Evolutionary conservation across 345 rosid species (phyloP).

Genomic region (Noccaea bulbosa): DNA sequence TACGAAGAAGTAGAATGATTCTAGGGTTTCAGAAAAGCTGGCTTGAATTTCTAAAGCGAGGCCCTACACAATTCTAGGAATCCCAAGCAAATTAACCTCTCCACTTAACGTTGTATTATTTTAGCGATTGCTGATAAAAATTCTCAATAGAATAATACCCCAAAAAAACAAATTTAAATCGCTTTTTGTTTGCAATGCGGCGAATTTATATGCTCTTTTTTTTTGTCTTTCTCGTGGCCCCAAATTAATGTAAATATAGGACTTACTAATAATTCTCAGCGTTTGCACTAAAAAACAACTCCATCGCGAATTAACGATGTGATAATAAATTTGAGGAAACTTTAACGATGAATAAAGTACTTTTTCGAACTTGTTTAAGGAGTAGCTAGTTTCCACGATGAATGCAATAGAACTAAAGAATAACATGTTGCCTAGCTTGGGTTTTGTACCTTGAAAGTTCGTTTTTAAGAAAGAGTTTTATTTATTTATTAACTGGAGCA

Average conservation of each 20-base stretch:
- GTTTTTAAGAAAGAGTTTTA: neutral
- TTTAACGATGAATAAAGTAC: too few relatives aligned
- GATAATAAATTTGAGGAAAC: too few relatives aligned
- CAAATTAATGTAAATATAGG: neutral
- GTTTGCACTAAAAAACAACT: neutral
- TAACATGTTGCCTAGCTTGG: neutral
- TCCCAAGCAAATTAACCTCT: slow-evolving; percentile 60
- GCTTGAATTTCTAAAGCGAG: slow-evolving; percentile 53
- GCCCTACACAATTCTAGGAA: slow-evolving; percentile 55
- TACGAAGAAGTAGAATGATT: slow-evolving; percentile 37
- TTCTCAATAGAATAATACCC: neutral
- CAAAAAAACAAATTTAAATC: neutral
- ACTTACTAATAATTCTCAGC: neutral
- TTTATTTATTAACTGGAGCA: too few relatives aligned
- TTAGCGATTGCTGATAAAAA: neutral
- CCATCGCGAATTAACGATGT: neutral
- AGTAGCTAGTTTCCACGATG: neutral
- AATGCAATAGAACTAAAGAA: too few relatives aligned
- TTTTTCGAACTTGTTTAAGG: neutral
- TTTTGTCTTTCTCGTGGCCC: neutral
- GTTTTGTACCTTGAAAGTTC: neutral
- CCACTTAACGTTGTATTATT: slow-evolving; percentile 28
- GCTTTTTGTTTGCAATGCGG: slow-evolving; percentile 2
- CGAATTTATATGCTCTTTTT: neutral
- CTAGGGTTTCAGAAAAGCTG: slow-evolving; percentile 52